Conservation (phyloP, 768 basidiomycete species). For the Calocera cornea region DNA sequence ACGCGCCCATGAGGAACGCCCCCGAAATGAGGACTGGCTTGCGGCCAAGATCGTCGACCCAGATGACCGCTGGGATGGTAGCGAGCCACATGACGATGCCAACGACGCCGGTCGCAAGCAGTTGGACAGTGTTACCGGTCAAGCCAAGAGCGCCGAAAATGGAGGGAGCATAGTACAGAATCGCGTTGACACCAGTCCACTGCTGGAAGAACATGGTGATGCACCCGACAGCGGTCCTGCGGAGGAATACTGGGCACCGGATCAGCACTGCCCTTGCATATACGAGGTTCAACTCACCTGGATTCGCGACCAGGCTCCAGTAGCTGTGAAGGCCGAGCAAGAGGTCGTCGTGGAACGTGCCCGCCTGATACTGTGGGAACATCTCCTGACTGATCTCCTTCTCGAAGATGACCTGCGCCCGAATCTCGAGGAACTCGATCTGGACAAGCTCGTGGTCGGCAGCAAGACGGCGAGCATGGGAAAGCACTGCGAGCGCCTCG, state of each 20-base stretch:
- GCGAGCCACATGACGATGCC: conserved; percentile 67
- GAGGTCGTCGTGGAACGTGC: conserved; percentile 40
- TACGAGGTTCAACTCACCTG: conserved; percentile 24
- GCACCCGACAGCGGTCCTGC: conserved; percentile 48
- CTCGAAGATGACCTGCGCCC: conserved; percentile 61
- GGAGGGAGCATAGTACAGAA: conserved; percentile 52
- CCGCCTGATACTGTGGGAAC: conserved; percentile 55
- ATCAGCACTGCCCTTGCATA: neutral
- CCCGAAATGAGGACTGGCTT: conserved; percentile 63
- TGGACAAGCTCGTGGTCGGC: conserved; percentile 51
- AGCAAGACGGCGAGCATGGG: conserved; percentile 41
- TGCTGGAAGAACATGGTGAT: conserved; percentile 72
- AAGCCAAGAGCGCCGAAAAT: conserved; percentile 54
- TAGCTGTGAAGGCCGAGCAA: conserved; percentile 50
- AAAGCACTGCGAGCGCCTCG: conserved; percentile 52
- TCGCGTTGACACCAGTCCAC: conserved; percentile 68
- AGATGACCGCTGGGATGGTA: conserved; percentile 71
- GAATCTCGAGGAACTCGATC: conserved; percentile 62
- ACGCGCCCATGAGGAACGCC: conserved; percentile 58
- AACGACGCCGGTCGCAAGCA: conserved; percentile 57
- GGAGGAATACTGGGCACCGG: conserved; percentile 36
- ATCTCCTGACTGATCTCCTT: conserved; percentile 42
- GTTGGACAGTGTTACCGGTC: conserved; percentile 43
- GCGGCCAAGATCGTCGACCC: conserved; percentile 61
- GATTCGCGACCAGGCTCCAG: conserved; percentile 42